These are phyloP conservation scores for Penicillium sp. DNA, from an alignment of 2,329 filamentous ascomycete genomes.

Conservation along the genomic window DNA sequence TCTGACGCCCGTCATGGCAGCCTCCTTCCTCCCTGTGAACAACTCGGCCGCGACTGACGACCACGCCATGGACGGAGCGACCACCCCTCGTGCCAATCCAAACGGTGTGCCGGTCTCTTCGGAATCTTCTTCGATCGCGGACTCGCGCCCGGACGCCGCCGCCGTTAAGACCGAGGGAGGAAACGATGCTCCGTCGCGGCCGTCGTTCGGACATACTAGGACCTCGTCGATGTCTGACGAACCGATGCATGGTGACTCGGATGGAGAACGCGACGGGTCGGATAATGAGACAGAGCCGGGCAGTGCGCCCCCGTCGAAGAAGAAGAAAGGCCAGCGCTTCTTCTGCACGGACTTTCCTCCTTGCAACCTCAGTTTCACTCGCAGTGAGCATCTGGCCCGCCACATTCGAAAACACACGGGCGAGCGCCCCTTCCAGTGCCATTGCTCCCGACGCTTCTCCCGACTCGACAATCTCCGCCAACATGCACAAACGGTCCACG, in stretches of 20 bases:
- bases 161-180: conserved; percentile 29
- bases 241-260: conserved; percentile 73
- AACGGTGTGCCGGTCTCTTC: conserved; percentile 40
- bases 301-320: conserved; percentile 73
- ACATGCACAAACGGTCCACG: conserved; percentile 95
- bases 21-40: conserved; percentile 62
- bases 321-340: conserved; percentile 95
- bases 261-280: conserved; percentile 63
- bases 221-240: conserved; percentile 54
- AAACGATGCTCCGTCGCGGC: conserved; percentile 30
- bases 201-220: conserved; percentile 30
- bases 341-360: conserved; percentile 94
- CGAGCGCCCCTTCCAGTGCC: conserved; percentile 93
- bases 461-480: conserved; percentile 91
- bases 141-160: conserved; percentile 18
- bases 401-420: conserved; percentile 99
- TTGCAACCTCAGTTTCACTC: conserved; percentile 89
- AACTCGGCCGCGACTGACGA: conserved; percentile 50
- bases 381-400: conserved; percentile 90
- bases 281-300: conserved; percentile 64
- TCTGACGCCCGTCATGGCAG: conserved; percentile 43
- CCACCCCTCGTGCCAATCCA: conserved; percentile 51
- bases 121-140: conserved; percentile 20
- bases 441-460: conserved; percentile 90
- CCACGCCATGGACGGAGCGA: conserved; percentile 51